A percentile compares a stretch with the other conserved stretches of the same genome.
These are phyloP conservation scores for Fulvia fulva DNA, from an alignment of 2,329 filamentous ascomycete genomes.

Conservation along the genomic window DNA sequence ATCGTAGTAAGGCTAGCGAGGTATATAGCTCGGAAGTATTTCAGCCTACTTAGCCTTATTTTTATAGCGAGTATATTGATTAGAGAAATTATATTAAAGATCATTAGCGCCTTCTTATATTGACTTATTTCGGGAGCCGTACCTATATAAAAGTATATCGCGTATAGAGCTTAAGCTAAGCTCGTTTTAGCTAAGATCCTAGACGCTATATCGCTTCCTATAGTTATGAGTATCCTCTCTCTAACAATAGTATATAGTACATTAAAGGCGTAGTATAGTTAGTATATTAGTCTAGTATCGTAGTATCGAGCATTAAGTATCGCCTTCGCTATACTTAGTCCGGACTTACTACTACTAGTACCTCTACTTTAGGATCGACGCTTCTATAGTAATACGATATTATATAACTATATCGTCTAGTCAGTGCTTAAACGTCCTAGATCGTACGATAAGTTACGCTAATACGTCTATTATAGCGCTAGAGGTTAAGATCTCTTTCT, in stretches of 20 bases:
- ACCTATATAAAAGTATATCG: not conserved
- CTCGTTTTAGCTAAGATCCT: not conserved
- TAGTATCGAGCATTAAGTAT: not conserved
- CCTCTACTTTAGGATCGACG: not conserved
- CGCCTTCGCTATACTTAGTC: not conserved
- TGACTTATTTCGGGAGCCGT: not conserved
- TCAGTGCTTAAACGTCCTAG: not conserved
- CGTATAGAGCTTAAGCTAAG: not conserved
- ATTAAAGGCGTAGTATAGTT: not conserved
- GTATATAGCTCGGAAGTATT: too few species aligned
- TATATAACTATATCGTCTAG: not conserved
- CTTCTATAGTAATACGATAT: not conserved
- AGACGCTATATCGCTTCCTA: not conserved
- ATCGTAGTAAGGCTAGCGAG: too few species aligned
- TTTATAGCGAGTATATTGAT: not conserved
- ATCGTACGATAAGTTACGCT: not conserved
- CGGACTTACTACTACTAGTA: not conserved
- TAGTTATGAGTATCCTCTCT: not conserved
- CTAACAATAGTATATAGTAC: not conserved
- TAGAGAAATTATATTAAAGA: not conserved
- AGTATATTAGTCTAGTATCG: not conserved
- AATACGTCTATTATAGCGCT: not conserved
- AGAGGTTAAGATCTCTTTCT: not conserved
- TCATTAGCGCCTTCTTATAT: too few species aligned
- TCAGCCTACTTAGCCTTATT: too few species aligned